A percentile compares a stretch with the other conserved stretches of the same genome.
These are phyloP conservation scores for Parsonsia alboflavescens DNA, from an alignment of 257 asterid genomes.

Conservation along the genomic window DNA sequence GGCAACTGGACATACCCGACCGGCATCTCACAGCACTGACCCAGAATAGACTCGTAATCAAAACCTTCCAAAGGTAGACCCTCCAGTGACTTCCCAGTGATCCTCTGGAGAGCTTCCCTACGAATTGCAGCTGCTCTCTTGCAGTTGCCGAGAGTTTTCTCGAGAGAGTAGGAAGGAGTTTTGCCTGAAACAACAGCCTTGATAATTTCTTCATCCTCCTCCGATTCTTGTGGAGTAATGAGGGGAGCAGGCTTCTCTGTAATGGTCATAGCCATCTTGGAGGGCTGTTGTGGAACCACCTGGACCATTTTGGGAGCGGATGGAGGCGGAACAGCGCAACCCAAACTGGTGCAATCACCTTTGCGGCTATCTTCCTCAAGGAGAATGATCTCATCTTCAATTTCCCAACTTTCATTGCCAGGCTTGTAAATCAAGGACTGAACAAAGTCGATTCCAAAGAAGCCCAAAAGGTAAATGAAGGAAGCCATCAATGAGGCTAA, in stretches of 20 bases:
- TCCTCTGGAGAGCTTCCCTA: conserved; percentile 46
- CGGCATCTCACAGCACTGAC: conserved; percentile 71
- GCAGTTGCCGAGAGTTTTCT: conserved; percentile 49
- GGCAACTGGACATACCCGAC: conserved; percentile 62
- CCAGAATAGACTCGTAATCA: conserved; percentile 48
- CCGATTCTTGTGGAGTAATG: conserved; percentile 17
- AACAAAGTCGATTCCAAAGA: conserved; percentile 47
- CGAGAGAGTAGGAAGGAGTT: conserved; percentile 44
- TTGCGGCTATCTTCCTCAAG: conserved; percentile 28
- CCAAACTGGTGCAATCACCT: conserved; percentile 27
- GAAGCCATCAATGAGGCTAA: conserved; percentile 33
- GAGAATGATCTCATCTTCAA: conserved; percentile 28
- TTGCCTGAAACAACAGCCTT: conserved; percentile 33
- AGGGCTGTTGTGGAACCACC: conserved; percentile 16
- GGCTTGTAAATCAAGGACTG: conserved; percentile 39
- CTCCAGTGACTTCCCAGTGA: conserved; percentile 43
- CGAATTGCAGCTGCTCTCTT: conserved; percentile 43
- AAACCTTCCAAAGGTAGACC: conserved; percentile 56
- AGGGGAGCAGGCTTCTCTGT: conserved; percentile 18
- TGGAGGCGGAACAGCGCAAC: conserved; percentile 22
- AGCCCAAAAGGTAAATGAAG: conserved; percentile 36
- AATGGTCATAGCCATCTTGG: conserved; percentile 9
- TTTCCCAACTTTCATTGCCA: conserved; percentile 33
- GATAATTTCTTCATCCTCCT: conserved; percentile 42
- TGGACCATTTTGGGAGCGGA: conserved; percentile 11